Evolutionary conservation across 2,329 filamentous ascomycete genomes (phyloP).

Genomic region (Colletotrichum sublineola): DNA sequence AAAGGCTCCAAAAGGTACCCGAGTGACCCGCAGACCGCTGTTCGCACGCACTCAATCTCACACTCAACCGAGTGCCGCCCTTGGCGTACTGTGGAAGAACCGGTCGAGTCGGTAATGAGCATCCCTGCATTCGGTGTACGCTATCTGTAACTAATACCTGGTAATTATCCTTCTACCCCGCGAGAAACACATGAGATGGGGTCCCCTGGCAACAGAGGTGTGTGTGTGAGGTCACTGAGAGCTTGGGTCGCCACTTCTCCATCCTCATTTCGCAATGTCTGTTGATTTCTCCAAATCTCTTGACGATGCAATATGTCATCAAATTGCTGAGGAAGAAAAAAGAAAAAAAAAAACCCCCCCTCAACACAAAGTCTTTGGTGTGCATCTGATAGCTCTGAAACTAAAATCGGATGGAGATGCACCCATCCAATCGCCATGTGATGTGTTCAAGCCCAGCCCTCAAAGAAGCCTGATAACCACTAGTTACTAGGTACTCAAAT

Average conservation of each 20-base stretch:
- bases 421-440: not conserved
- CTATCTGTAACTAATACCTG: no score
- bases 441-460: not conserved
- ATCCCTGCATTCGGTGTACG: constrained; percentile 14
- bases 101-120: constrained; percentile 23
- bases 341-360: not conserved
- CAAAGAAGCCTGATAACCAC: not conserved
- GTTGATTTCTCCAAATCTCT: constrained; percentile 1
- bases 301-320: constrained; percentile 8
- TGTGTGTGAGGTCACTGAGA: constrained; percentile 27
- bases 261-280: not conserved
- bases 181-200: constrained; percentile 20
- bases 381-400: not conserved
- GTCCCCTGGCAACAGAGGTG: constrained; percentile 16
- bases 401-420: constrained; percentile 2
- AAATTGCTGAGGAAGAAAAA: not conserved
- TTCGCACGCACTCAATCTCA: constrained; percentile 2
- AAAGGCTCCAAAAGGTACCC: constrained; percentile 20
- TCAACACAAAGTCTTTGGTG: constrained; percentile 1
- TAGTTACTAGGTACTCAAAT: constrained; percentile 7
- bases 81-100: not conserved
- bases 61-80: not conserved
- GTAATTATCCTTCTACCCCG: constrained; percentile 20
- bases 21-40: constrained; percentile 36
- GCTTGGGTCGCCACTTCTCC: constrained; percentile 1